phyloP scores from a whole-genome alignment of 2,329 filamentous ascomycete species.

The Coleophoma cylindrospora region DNA sequence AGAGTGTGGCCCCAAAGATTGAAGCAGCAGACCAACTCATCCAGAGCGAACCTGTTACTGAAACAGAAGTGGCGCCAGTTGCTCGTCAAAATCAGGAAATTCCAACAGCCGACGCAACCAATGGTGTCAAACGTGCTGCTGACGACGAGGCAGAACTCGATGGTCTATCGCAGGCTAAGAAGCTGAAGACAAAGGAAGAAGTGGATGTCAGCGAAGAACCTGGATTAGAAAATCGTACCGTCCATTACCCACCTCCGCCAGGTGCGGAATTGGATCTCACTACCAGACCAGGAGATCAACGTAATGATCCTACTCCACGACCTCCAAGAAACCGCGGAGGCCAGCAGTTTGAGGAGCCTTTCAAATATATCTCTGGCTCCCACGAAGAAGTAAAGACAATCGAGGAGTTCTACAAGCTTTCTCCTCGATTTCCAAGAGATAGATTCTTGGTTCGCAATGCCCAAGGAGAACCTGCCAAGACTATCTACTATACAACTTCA shows the following conservation, averaged over 20 bases:
- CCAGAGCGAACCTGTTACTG: conserved; percentile 15
- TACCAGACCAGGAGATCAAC: conserved; percentile 18
- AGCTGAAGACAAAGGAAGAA: conserved; percentile 37
- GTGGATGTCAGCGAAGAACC: conserved; percentile 15
- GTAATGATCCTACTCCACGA: conserved; percentile 9
- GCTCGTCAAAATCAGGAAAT: conserved; percentile 26
- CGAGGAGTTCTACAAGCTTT: conserved; percentile 79
- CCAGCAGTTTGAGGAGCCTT: conserved; percentile 74
- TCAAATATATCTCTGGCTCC: conserved; percentile 77
- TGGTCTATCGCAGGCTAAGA: conserved; percentile 32
- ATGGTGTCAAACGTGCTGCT: conserved; percentile 28
- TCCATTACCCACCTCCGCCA: conserved; percentile 28
- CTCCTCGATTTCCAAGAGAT: conserved; percentile 77
- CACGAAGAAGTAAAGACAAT: conserved; percentile 76
- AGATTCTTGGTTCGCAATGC: conserved; percentile 97
- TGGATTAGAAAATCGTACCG: conserved; percentile 20
- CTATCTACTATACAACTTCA: conserved; percentile 91
- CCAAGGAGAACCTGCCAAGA: conserved; percentile 80
- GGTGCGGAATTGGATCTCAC: conserved; percentile 23
- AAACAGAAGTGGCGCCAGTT: conserved; percentile 21
- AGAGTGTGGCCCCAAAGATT: conserved; percentile 22
- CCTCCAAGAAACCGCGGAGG: conserved; percentile 29
- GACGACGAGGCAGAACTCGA: conserved; percentile 27
- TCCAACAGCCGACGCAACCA: conserved; percentile 13
- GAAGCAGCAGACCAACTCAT: conserved; percentile 24